phyloP scores from a whole-genome alignment of 1,284 basidiomycete genomes.

The Sphagnurus paluster region DNA sequence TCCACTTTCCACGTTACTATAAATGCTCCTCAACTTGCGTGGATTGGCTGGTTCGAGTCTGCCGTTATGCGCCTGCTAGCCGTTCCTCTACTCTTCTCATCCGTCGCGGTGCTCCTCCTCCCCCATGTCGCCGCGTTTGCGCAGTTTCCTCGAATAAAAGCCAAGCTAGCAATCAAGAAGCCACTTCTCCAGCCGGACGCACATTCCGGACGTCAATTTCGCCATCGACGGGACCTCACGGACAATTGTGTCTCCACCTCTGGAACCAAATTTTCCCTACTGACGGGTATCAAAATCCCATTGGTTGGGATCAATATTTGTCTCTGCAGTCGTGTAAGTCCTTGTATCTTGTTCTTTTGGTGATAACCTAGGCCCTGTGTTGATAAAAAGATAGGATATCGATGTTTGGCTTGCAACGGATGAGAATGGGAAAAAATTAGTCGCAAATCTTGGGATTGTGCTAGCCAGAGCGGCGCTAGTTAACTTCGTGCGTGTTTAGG shows the following conservation, averaged over 20 bases:
- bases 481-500: not conserved
- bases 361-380: too few relatives aligned
- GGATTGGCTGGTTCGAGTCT: too few relatives aligned
- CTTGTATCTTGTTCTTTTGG: constrained; percentile 17
- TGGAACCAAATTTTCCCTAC: constrained; percentile 24
- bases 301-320: not conserved
- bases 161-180: constrained; percentile 19
- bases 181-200: constrained; percentile 14
- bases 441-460: not conserved
- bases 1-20: not conserved
- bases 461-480: not conserved
- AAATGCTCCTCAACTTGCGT: not conserved
- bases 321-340: not conserved
- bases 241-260: constrained; percentile 33
- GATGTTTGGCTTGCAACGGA: constrained; percentile 30
- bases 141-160: constrained; percentile 23
- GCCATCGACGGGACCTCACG: constrained; percentile 5
- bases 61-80: not conserved
- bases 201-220: constrained; percentile 27
- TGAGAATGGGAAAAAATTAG: constrained; percentile 9
- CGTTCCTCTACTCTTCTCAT: constrained; percentile 23
- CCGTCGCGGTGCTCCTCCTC: constrained; percentile 21
- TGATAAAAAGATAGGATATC: not conserved
- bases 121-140: constrained; percentile 20
- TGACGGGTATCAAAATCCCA: not conserved